Base-by-base conservation (phyloP, 2,329 filamentous ascomycete genomes). In the Hypomyces rosellus region DNA sequence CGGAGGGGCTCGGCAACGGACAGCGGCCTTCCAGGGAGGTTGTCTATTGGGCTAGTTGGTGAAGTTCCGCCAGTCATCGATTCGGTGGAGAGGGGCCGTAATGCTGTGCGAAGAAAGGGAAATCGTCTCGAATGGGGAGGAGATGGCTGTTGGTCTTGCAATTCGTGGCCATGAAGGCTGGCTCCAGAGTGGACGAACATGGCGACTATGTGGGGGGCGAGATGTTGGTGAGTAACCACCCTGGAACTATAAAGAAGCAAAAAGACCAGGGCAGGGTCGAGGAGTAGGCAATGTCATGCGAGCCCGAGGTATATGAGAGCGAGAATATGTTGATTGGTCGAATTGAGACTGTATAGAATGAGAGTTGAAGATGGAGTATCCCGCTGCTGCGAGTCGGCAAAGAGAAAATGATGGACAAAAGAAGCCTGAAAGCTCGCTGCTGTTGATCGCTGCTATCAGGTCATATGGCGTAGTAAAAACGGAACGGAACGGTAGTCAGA, bases 111-210 rank as follows among this genome's bases (percentile, higher is more conserved):
- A 34, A 77, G 56, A 5, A 75, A 66, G 11, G 70, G 65, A n/a
- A 68, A 62, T 38, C 68, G 69, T 55, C 59, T 63, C 20, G 63
- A 59, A 38, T 65, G 63, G 49, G 65, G 56, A 37, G 62, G 60
- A 14, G 65, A 57, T 20, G 64, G 51, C 48, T 65, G 60, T 41
- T 66, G 65, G 50, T 65, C 64, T 30, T 77, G 80, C 58, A 77
- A 82, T 61, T 82, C 78, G 61, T 82, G 79, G 62, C 78, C 79
- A 60, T 82, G 78, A 16, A 82, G 69, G 65, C 78, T 76, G 45
- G 79, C 79, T 42, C 77, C 79, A 15, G 77, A 72, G 59, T 82
- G 80, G 34, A 82, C 67, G 60, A 82, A 80, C 80, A 83, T 82
- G 7, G n/a, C 13, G 18, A 13, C 15, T 30, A 11, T 11, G 4